phyloP scores from a whole-genome alignment of 108 stramenopile species.

The Fragilaria crotonensis region DNA sequence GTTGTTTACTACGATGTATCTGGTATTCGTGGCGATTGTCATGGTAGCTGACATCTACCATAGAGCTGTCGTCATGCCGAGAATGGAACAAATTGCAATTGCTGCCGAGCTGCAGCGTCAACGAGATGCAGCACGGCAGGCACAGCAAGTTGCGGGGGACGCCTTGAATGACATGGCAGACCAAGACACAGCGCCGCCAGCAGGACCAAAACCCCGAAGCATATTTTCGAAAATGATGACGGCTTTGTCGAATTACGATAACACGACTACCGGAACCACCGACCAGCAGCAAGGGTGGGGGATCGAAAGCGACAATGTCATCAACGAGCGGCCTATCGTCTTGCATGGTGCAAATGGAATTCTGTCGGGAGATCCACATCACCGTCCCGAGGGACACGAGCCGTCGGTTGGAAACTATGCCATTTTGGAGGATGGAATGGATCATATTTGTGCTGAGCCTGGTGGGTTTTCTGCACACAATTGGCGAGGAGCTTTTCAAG shows the following conservation, averaged over 20 bases:
- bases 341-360: slow-evolving; percentile 69
- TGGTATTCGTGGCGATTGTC: slow-evolving; percentile 63
- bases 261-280: slow-evolving; percentile 7
- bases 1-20: slow-evolving; percentile 56
- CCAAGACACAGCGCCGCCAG: background rate
- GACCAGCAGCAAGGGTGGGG: slow-evolving; percentile 24
- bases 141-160: slow-evolving; percentile 19
- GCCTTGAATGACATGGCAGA: slow-evolving; percentile 18
- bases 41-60: slow-evolving; percentile 84
- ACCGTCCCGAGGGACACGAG: slow-evolving; percentile 10
- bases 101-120: slow-evolving; percentile 34
- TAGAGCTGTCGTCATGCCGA: slow-evolving; percentile 71
- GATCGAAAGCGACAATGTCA: slow-evolving; percentile 20
- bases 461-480: slow-evolving; percentile 39
- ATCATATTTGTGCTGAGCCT: slow-evolving; percentile 47
- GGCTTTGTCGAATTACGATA: slow-evolving; percentile 77
- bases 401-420: slow-evolving; percentile 12
- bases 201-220: background rate
- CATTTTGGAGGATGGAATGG: slow-evolving; percentile 44
- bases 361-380: slow-evolving; percentile 13
- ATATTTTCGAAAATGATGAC: slow-evolving; percentile 39
- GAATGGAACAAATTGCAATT: slow-evolving; percentile 25
- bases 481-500: slow-evolving; percentile 53
- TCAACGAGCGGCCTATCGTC: slow-evolving; percentile 49
- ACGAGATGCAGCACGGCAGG: slow-evolving; percentile 23